Base-by-base conservation (phyloP, 2,329 filamentous ascomycete genomes). In the Hymenotorrendiella dingleyae region DNA sequence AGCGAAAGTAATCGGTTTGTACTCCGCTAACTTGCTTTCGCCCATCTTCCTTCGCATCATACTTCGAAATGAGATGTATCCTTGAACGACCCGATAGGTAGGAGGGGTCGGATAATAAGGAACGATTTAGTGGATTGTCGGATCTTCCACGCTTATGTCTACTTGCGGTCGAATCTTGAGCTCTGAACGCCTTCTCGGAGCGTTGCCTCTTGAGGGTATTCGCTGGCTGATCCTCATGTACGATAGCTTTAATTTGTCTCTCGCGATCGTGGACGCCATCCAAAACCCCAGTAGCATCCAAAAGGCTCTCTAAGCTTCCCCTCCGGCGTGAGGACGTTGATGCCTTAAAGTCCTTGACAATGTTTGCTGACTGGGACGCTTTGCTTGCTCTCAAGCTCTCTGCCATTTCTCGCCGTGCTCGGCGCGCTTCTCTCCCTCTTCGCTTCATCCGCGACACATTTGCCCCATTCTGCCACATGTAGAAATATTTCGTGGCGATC, bases 1-100 rank as follows among this genome's bases (percentile, higher is more conserved):
- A 45, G 16, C 61, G 54, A 39, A 62, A 63, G 40, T 63, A 63
- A 42, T 63, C 60, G 3, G 59, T 62, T 27, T 59, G 49, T 5
- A 62, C 59, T 4, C 60, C 60, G 42, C 56, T 63, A 6, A 52
- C 33, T 36, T 57, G 55, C 19, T 43, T 48, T 16, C 52, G 49
- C 14, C 32, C 40, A 26, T 59, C 56, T 16, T 58, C 45, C 9
- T 48, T 37, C 3, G 34, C 21, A 35, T 40, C 46, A 24, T 55
- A 56, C n/a, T 49, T 50, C 5, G 50, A 40, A 32, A 59, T 43
- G 2, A 57, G 43, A 44, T 59, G 57, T 17, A 58, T 58, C 32
- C 59, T 51, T 17, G 59, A 60, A 24, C 49, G 53, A 14, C 59
- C 60, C 42, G 41, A 48, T 2, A 61, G 44, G 34, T 58, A 60